These are phyloP conservation scores for Fusarium setosum DNA, from an alignment of 2,329 filamentous ascomycete species.

Conservation along the genomic window DNA sequence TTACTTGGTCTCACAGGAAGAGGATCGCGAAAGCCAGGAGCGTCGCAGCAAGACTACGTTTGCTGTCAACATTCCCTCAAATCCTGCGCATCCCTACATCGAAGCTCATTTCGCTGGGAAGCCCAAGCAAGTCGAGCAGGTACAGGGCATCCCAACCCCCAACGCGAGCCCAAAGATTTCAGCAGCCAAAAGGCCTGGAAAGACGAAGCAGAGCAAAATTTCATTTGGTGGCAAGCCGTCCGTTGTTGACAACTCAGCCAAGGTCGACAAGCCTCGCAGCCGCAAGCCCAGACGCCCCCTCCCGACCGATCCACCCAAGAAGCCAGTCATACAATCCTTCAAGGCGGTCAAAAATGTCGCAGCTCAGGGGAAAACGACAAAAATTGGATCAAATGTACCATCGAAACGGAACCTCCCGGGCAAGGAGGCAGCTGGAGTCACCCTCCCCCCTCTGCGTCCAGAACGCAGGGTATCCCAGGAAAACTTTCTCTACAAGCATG, in stretches of 20 bases:
- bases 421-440: slow-evolving; percentile 4
- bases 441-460: slow-evolving; percentile 42
- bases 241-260: slow-evolving; percentile 24
- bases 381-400: slow-evolving; percentile 6
- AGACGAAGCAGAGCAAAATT: slow-evolving; percentile 65
- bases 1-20: slow-evolving; percentile 58
- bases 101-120: slow-evolving; percentile 46
- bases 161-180: slow-evolving; percentile 65
- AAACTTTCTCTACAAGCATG: slow-evolving; percentile 26
- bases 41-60: slow-evolving; percentile 52
- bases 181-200: slow-evolving; percentile 53
- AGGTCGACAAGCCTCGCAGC: slow-evolving; percentile 45
- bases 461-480: slow-evolving; percentile 26
- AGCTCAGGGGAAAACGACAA: slow-evolving; percentile 32
- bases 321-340: slow-evolving; percentile 53
- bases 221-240: slow-evolving; percentile 50
- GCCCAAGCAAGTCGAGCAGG: slow-evolving; percentile 54
- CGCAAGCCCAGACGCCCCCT: slow-evolving; percentile 48
- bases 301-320: slow-evolving; percentile 53
- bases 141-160: slow-evolving; percentile 67
- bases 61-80: slow-evolving; percentile 44
- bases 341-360: slow-evolving; percentile 38
- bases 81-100: slow-evolving; percentile 28
- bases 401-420: slow-evolving; percentile 6
- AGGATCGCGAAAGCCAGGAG: slow-evolving; percentile 54